Base-by-base conservation (phyloP, 345 rosid genomes). In the Passiflora organensis region DNA sequence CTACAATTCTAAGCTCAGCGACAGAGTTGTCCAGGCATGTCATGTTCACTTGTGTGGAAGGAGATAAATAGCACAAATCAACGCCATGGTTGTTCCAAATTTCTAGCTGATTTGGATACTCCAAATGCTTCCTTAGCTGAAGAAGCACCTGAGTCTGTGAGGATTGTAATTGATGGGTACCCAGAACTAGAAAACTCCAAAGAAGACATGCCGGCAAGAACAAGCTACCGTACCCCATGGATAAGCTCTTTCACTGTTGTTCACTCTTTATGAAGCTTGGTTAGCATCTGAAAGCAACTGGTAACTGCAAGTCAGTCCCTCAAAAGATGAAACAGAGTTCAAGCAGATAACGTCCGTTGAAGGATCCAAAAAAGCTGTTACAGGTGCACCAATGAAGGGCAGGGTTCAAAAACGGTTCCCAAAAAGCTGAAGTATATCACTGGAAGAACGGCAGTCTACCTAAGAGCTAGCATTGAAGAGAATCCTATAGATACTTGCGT, bases 101-200 rank as follows among this genome's bases (percentile, higher is more conserved):
- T 15, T 83, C 83, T n/a, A 86, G 83, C 56, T 79, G 78, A 58
- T 51, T 43, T 28, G 95, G 95, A 54, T 74, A 83, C 70, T 83
- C 84, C 51, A 86, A 72, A 46, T 83, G 95, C 76, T 79, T 83
- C 51, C 79, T 81, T 17, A 86, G 56, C 73, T 86, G 95, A 43
- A 79, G 87, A 46, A 86, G 87, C 61, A 86, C 86, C 69, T 83
- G 87, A 43, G 74, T 77, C 52, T 86, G 84, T 49, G 95, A 86
- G 46, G 84, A 81, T 69, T 86, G 95, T 11, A 86, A 64, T 55
- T 86, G 90, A 63, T 76, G 71, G 24, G 77, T 79, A 56, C 68
- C 69, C 53, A 60, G 20, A 58, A 62, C 58, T 19, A 73, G 63
- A 69, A 67, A 76, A 71, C 75, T 72, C 84, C 87, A 83, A 53